These are phyloP conservation scores for Hypericum perforatum DNA, from an alignment of 345 rosid genomes.

Conservation along the genomic window DNA sequence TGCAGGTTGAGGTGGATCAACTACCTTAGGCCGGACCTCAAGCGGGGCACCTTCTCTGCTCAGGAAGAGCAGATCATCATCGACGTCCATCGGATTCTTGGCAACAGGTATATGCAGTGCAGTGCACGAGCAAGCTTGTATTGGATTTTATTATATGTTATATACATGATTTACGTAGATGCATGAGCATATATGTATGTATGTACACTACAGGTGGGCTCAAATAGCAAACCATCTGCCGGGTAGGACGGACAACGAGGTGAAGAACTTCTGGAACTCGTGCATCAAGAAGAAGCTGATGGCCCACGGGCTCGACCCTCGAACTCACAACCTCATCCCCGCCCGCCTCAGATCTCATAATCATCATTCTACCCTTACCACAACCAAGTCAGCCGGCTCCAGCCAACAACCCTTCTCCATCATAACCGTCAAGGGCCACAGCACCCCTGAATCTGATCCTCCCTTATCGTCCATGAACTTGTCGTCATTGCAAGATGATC, in stretches of 20 bases:
- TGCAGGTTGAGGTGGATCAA: slow-evolving; percentile 21
- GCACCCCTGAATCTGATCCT: no score
- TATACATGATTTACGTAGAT: no score
- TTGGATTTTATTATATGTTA: no score
- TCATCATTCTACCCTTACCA: background rate
- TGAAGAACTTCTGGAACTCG: slow-evolving; percentile 2
- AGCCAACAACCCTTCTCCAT: slow-evolving; percentile 2
- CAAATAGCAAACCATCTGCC: no score
- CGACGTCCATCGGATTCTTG: slow-evolving; percentile 19
- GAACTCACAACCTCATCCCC: slow-evolving; percentile 4
- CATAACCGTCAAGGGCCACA: background rate
- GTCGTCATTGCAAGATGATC: no score
- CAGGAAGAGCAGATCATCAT: slow-evolving; percentile 19
- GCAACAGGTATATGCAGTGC: slow-evolving; percentile 16
- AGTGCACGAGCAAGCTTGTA: no score
- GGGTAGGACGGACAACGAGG: background rate
- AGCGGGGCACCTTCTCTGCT: slow-evolving; percentile 14
- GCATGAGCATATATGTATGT: no score
- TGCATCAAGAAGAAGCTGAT: background rate
- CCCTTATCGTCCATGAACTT: no score
- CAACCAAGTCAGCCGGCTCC: background rate
- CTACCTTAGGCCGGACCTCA: slow-evolving; percentile 20
- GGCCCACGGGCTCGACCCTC: background rate
- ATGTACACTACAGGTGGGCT: background rate
- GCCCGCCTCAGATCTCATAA: background rate